Percentiles rank a stretch among this genome's conserved stretches.
Evolutionary conservation across 768 basidiomycete genomes (phyloP).

Genomic region (Amanita muscaria): DNA sequence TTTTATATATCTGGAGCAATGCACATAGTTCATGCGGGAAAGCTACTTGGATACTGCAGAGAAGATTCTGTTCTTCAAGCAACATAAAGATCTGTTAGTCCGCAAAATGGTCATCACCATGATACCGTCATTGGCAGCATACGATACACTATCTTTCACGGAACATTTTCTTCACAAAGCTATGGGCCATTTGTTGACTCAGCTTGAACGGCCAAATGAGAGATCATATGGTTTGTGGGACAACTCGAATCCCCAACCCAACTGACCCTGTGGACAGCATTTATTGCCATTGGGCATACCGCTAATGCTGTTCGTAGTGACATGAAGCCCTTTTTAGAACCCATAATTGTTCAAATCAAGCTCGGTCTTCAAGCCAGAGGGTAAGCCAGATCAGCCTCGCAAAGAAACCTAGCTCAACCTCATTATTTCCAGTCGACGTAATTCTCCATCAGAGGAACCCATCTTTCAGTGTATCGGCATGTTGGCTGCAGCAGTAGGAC

Average conservation of each 20-base stretch:
- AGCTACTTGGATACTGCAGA: conserved; percentile 83
- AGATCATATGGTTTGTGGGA: conserved; percentile 71
- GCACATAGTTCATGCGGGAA: conserved; percentile 73
- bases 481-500: conserved; percentile 91
- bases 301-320: conserved; percentile 87
- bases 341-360: conserved; percentile 85
- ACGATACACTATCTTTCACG: conserved; percentile 88
- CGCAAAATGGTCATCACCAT: conserved; percentile 93
- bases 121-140: conserved; percentile 90
- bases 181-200: conserved; percentile 85
- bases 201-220: conserved; percentile 84
- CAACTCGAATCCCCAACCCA: background rate
- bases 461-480: conserved; percentile 98
- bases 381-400: conserved; percentile 29
- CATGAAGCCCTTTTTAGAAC: conserved; percentile 93
- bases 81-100: conserved; percentile 79
- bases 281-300: conserved; percentile 93
- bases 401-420: background rate
- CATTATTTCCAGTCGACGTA: conserved; percentile 53
- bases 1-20: background rate
- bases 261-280: conserved; percentile 43
- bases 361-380: conserved; percentile 81
- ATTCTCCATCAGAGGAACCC: conserved; percentile 86
- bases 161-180: conserved; percentile 88
- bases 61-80: conserved; percentile 80